Percentiles rank a stretch among this genome's conserved stretches.
These are phyloP conservation scores for Gastrolobium villosum DNA, from an alignment of 306 rosid genomes.

Conservation along the genomic window DNA sequence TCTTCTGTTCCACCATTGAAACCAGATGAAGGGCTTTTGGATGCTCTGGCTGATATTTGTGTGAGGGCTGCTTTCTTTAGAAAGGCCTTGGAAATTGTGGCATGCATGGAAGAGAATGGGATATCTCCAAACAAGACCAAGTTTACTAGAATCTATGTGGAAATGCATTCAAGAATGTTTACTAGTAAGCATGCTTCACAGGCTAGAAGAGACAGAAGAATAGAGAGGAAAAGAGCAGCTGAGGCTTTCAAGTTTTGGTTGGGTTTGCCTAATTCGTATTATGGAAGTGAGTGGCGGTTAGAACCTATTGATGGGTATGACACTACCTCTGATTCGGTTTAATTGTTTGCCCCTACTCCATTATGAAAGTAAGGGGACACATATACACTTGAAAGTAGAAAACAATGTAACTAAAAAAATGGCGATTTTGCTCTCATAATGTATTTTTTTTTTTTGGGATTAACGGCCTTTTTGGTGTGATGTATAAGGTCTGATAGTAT, in stretches of 20 bases:
- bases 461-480: too few relatives aligned
- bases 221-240: slow-evolving; percentile 94
- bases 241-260: slow-evolving; percentile 99
- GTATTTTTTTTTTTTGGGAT: too few relatives aligned
- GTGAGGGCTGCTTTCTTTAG: slow-evolving; percentile 95
- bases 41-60: slow-evolving; percentile 91
- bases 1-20: slow-evolving; percentile 72
- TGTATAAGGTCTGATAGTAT: too few relatives aligned
- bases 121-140: slow-evolving; percentile 95
- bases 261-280: slow-evolving; percentile 95
- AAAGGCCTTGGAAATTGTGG: slow-evolving; percentile 95
- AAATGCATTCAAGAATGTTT: slow-evolving; percentile 98
- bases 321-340: slow-evolving; percentile 50
- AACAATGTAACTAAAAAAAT: slow-evolving; percentile 14
- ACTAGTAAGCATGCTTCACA: slow-evolving; percentile 96
- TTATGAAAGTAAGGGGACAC: not conserved
- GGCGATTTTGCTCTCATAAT: not conserved
- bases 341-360: slow-evolving; percentile 23
- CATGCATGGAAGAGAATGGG: slow-evolving; percentile 98
- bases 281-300: slow-evolving; percentile 96
- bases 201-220: slow-evolving; percentile 92
- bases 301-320: slow-evolving; percentile 76
- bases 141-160: slow-evolving; percentile 92
- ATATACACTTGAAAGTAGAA: not conserved
- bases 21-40: slow-evolving; percentile 93